Base-by-base conservation (phyloP, 176 grass and related monocot genomes). In the Triticum urartu region DNA sequence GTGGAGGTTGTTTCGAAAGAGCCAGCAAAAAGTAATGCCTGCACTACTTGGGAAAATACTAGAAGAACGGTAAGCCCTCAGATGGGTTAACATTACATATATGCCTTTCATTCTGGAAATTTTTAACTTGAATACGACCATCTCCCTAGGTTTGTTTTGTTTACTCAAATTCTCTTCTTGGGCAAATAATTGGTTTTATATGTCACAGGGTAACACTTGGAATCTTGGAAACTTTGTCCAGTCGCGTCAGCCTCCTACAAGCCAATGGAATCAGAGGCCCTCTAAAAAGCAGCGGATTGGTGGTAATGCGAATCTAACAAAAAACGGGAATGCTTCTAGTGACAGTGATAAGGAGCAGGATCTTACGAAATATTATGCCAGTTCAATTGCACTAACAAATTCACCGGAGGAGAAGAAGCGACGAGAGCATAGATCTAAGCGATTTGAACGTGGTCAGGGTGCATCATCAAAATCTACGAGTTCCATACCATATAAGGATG, bases 321-420 rank as follows among this genome's bases (percentile, higher is more conserved):
- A 90, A 85, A 93, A 89, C 85, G 80, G 79, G 30, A 83, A 92
- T 78, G 86, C 61, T 54, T 94, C 84, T 70, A 92, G 93, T 34
- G 91, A 94, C 43, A 94, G 89, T 79, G 93, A 94, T 38, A 92
- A 92, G 81, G 89, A 94, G 87, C 86, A 82, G 64, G 88, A 87
- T 38, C 73, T 95, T 48, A 93, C 61, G 2, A 95, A 94, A 91
- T 91, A 93, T 87, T 92, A 95, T 79, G 79, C 89, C 9, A 91
- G 88, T 87, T 87, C 91, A 75, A 92, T 85, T 6, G 50, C 84
- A 86, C 25, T 95, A 79, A 88, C 86, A 75, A 87, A 93, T 85
- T 92, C 91, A 39, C 91, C 91, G 2, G 93, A 98, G 88, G 95
- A 98, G 86, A 98, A 89, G 89, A 98, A 75, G 85, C 89, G 81